Percentiles rank a stretch among this genome's conserved stretches.
These are phyloP conservation scores for Epichloe typhina DNA, from an alignment of 2,329 filamentous ascomycete species.

Conservation along the genomic window DNA sequence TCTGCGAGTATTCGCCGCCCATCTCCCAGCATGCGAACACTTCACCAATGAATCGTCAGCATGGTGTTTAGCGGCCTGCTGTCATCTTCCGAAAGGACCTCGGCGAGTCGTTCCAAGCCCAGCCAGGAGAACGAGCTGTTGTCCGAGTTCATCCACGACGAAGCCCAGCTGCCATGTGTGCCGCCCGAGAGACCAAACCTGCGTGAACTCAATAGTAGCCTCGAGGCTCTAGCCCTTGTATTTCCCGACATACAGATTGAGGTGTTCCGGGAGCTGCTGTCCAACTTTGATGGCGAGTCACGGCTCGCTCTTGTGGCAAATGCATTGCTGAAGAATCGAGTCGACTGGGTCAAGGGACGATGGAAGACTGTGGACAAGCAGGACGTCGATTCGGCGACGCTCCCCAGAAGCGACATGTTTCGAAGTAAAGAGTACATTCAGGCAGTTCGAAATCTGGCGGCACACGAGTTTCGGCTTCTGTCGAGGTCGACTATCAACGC, in stretches of 20 bases:
- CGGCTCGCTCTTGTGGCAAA: slow-evolving; percentile 66
- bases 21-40: slow-evolving; percentile 1
- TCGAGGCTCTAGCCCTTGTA: slow-evolving; percentile 54
- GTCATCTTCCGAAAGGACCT: slow-evolving; percentile 26
- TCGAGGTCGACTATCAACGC: slow-evolving; percentile 62
- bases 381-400: slow-evolving; percentile 16
- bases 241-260: slow-evolving; percentile 75
- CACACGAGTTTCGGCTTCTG: slow-evolving; percentile 63
- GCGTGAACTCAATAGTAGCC: slow-evolving; percentile 54
- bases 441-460: slow-evolving; percentile 54
- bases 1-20: not conserved
- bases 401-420: slow-evolving; percentile 53
- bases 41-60: slow-evolving; percentile 24
- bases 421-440: slow-evolving; percentile 52
- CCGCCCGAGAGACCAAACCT: slow-evolving; percentile 46
- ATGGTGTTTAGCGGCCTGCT: slow-evolving; percentile 39
- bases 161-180: slow-evolving; percentile 36
- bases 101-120: slow-evolving; percentile 18
- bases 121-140: slow-evolving; percentile 16
- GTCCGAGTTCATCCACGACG: slow-evolving; percentile 40
- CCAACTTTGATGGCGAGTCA: slow-evolving; percentile 62
- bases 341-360: slow-evolving; percentile 57
- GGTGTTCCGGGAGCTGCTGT: slow-evolving; percentile 71
- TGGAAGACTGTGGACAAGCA: slow-evolving; percentile 36
- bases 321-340: slow-evolving; percentile 57